phyloP scores from a whole-genome alignment of 495 filamentous ascomycete species.

The Penicillium silybi region DNA sequence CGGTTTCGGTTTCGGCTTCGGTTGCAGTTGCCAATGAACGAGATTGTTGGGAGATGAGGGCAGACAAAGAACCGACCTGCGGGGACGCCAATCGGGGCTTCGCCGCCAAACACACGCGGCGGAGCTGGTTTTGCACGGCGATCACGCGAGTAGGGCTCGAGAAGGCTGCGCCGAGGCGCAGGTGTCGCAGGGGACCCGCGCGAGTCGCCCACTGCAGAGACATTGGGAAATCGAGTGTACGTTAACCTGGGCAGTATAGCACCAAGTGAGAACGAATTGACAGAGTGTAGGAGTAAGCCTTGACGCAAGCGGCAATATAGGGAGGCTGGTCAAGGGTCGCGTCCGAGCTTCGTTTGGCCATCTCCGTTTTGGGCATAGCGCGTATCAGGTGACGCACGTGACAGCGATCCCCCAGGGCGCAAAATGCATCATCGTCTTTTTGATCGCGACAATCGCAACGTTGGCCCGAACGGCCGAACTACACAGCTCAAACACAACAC shows the following conservation, averaged over 20 bases:
- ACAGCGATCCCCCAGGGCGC: constrained; percentile 8
- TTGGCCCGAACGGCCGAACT: neutral
- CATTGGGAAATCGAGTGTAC: constrained; percentile 19
- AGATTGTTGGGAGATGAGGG: constrained; percentile 18
- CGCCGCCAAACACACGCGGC: constrained; percentile 22
- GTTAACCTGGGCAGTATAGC: neutral
- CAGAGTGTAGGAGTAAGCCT: neutral
- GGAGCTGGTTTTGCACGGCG: constrained; percentile 25
- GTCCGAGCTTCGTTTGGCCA: constrained; percentile 27
- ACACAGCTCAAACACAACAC: neutral
- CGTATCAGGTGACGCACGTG: constrained; percentile 17
- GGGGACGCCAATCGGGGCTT: constrained; percentile 8
- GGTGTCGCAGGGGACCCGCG: constrained; percentile 26
- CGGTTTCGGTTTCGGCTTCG: constrained; percentile 2
- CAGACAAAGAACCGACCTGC: constrained; percentile 4
- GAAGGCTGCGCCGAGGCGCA: constrained; percentile 23
- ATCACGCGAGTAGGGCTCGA: constrained; percentile 26
- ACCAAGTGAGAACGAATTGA: neutral
- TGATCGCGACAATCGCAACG: neutral
- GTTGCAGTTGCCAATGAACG: constrained; percentile 26
- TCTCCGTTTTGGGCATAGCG: constrained; percentile 24
- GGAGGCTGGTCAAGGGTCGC: constrained; percentile 24
- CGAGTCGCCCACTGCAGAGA: constrained; percentile 28
- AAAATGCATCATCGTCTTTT: constrained; percentile 11
- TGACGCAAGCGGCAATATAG: constrained; percentile 26